Evolutionary conservation across 1,284 basidiomycete species (phyloP).

Genomic region (Trametes versicolor): DNA sequence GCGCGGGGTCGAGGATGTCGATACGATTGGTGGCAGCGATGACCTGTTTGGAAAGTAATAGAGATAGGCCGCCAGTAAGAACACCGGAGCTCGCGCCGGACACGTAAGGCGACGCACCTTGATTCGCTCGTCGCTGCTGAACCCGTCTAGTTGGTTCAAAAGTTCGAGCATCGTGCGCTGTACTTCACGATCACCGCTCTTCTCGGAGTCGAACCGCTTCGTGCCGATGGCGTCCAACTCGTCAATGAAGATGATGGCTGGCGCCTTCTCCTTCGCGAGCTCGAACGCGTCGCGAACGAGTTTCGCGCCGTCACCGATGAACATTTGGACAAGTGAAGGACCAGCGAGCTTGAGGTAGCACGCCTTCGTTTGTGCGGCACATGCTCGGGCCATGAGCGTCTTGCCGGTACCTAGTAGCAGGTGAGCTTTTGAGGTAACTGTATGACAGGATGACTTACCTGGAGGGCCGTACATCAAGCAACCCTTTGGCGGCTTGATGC

Average conservation of each 20-base stretch:
- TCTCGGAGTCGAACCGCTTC: slow-evolving; percentile 84
- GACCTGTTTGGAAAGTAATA: slow-evolving; percentile 64
- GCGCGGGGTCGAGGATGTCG: slow-evolving; percentile 91
- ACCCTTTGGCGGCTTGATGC: slow-evolving; percentile 85
- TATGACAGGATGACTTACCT: slow-evolving; percentile 50
- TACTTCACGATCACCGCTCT: slow-evolving; percentile 83
- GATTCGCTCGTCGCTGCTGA: slow-evolving; percentile 93
- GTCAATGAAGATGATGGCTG: slow-evolving; percentile 86
- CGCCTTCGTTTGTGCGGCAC: slow-evolving; percentile 84
- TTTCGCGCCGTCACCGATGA: slow-evolving; percentile 86
- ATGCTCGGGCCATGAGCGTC: slow-evolving; percentile 81
- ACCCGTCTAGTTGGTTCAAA: slow-evolving; percentile 81
- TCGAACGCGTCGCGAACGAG: slow-evolving; percentile 83
- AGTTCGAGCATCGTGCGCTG: no score
- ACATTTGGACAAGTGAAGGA: slow-evolving; percentile 85
- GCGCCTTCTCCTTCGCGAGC: slow-evolving; percentile 81
- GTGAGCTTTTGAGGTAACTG: background rate
- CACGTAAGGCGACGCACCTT: slow-evolving; percentile 66
- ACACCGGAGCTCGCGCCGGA: slow-evolving; percentile 14
- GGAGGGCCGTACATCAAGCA: slow-evolving; percentile 86
- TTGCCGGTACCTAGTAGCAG: slow-evolving; percentile 73
- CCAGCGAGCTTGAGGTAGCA: slow-evolving; percentile 86
- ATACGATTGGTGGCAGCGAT: slow-evolving; percentile 99
- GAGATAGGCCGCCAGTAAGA: slow-evolving; percentile 23
- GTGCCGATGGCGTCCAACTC: slow-evolving; percentile 86